Base-by-base conservation (phyloP, 2,329 filamentous ascomycete genomes). In the Colletotrichum sidae region DNA sequence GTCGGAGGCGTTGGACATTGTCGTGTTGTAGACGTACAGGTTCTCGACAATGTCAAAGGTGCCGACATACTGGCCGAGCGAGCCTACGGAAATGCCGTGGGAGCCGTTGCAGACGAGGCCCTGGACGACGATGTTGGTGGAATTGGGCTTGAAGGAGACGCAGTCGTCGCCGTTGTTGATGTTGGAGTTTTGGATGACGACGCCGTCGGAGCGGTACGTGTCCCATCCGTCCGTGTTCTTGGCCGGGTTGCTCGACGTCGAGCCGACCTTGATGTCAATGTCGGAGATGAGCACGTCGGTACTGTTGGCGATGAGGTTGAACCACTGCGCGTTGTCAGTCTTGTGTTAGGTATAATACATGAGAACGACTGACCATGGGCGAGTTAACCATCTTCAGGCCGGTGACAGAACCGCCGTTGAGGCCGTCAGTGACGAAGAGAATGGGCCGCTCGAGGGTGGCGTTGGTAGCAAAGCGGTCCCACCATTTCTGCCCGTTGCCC, bases 81-180 rank as follows among this genome's bases (percentile, higher is more conserved):
- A 91, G 8, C 90, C 90, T n/a, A 92, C 88, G 9, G 86, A 89
- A 69, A 92, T 92, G 44, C 90, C 90, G 71, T 92, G 90, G 3
- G 88, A 91, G 39, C 89, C 89, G 70, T 89, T 90, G 77, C 90
- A 92, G 65, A 81, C 77, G 4, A 92, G 77, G 67, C 89, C 88
- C 73, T 92, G 89, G 6, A 92, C 84, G 4, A 92, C 75, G 8
- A 92, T 86, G 68, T 91, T 84, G 47, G 88, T 92, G 70, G 84
- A 88, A 74, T 92, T 92, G 15, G 90, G 90, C 76, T 92, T 92
- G 83, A 92, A 92, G 0, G 88, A 89, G 11, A 92, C 88, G 66
- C 90, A 92, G 73, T 93, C 86, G 72, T 92, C 89, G 41, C 86
- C 87, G 69, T 91, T 91, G 73, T 86, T 81, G 68, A 89, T 84